phyloP scores from a whole-genome alignment of 495 filamentous ascomycete species.

The Physcia stellaris region DNA sequence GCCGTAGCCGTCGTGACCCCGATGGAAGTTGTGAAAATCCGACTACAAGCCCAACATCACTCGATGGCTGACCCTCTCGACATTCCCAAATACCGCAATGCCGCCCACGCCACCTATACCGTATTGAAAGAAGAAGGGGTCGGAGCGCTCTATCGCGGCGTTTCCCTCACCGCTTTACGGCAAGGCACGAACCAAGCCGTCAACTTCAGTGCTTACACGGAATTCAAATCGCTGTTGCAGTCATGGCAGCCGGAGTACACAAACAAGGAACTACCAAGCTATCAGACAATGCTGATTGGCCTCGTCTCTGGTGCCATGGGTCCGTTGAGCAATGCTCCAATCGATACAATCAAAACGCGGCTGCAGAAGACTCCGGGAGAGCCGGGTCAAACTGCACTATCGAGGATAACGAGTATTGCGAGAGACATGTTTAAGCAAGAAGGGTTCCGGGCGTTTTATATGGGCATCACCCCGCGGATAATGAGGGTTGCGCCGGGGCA shows the following conservation, averaged over 20 bases:
- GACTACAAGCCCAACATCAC: conserved; percentile 94
- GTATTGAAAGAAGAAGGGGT: conserved; percentile 83
- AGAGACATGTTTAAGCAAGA: conserved; percentile 96
- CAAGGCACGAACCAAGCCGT: conserved; percentile 96
- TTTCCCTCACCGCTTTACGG: conserved; percentile 80
- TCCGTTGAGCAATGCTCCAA: conserved; percentile 88
- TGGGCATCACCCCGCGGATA: conserved; percentile 93
- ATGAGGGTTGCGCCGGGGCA: conserved; percentile 97
- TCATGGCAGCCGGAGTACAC: conserved; percentile 46
- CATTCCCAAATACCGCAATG: conserved; percentile 91
- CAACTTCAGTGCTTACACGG: conserved; percentile 97
- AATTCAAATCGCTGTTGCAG: conserved; percentile 72
- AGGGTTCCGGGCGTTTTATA: conserved; percentile 89
- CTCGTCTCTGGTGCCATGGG: conserved; percentile 90
- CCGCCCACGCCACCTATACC: conserved; percentile 87
- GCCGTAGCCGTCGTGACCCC: conserved; percentile 91
- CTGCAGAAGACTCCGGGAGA: conserved; percentile 80
- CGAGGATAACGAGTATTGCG: conserved; percentile 63
- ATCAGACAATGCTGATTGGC: conserved; percentile 83
- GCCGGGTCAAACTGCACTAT: conserved; percentile 64
- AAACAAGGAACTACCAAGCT: conserved; percentile 56
- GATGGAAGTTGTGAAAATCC: conserved; percentile 98
- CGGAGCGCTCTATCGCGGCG: conserved; percentile 78
- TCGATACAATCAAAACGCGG: conserved; percentile 97
- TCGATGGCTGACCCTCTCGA: conserved; percentile 85